Percentiles rank a stretch among this genome's conserved stretches.
Conservation (phyloP, 2,329 filamentous ascomycete species). For the Cryphonectria japonica region DNA sequence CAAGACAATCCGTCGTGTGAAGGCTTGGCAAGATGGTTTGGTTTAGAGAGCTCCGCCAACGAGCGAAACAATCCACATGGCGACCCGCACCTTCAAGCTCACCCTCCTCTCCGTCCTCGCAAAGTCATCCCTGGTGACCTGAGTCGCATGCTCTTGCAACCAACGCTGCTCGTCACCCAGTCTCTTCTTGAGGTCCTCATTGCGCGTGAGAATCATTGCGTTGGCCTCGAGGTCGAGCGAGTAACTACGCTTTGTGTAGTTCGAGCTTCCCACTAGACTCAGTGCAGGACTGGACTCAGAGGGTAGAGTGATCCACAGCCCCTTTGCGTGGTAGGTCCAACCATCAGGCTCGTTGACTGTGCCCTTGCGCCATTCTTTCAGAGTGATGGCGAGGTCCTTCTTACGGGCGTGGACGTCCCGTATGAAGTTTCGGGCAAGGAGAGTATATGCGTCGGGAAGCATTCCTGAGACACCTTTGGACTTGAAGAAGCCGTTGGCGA, state of each 20-base stretch:
- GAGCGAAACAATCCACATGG: constrained; percentile 91
- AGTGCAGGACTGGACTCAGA: constrained; percentile 70
- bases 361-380: constrained; percentile 88
- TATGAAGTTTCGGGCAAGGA: constrained; percentile 82
- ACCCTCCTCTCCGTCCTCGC: constrained; percentile 81
- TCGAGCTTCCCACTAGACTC: constrained; percentile 86
- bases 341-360: constrained; percentile 79
- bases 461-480: constrained; percentile 88
- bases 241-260: constrained; percentile 95
- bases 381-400: constrained; percentile 61
- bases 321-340: constrained; percentile 99
- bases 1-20: not conserved
- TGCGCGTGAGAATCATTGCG: constrained; percentile 79
- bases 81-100: constrained; percentile 79
- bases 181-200: constrained; percentile 70
- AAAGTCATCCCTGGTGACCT: constrained; percentile 77
- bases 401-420: constrained; percentile 54
- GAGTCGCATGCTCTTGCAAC: constrained; percentile 74
- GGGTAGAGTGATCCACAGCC: constrained; percentile 83
- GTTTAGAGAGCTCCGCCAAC: constrained; percentile 82
- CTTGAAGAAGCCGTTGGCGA: constrained; percentile 93
- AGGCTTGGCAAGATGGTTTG: not conserved
- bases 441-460: constrained; percentile 88
- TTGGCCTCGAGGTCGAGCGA: constrained; percentile 90
- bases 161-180: constrained; percentile 81